These are phyloP conservation scores for Rhododendron williamsianum DNA, from an alignment of 148 eudicot genomes.

Conservation along the genomic window DNA sequence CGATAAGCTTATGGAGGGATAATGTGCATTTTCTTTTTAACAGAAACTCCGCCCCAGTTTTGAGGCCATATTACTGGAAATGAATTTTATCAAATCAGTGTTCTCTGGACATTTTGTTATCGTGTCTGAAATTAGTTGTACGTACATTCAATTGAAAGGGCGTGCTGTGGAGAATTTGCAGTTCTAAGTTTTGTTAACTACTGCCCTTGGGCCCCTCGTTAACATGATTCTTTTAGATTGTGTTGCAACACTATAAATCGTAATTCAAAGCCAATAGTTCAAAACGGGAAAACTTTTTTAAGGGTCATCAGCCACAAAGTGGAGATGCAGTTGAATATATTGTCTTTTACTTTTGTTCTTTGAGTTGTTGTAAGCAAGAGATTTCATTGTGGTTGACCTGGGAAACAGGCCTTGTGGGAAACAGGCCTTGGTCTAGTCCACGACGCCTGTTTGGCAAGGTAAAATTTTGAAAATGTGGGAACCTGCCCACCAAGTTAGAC, in stretches of 20 bases:
- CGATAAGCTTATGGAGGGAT: not conserved
- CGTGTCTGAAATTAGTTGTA: not conserved
- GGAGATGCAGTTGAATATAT: not conserved
- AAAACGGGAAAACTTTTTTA: not conserved
- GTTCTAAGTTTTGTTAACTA: not conserved
- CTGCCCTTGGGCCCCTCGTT: not conserved
- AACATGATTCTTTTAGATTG: not conserved
- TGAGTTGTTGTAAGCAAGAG: not conserved
- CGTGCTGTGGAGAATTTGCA: not conserved
- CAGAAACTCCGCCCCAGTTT: not conserved
- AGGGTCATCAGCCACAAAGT: not conserved
- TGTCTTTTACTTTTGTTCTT: not conserved
- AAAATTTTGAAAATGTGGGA: not conserved
- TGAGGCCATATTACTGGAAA: not conserved
- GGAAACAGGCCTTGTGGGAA: not conserved
- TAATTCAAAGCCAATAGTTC: not conserved
- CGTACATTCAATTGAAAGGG: not conserved
- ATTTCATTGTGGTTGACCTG: not conserved
- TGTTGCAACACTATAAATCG: too few relatives aligned
- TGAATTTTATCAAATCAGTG: not conserved
- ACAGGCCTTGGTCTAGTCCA: not conserved
- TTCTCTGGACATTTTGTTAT: not conserved
- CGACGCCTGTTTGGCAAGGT: not conserved
- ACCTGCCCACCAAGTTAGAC: not conserved
- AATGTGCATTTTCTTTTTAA: not conserved